Conservation (phyloP, 2,329 filamentous ascomycete species). For the Calonectria honghensis region DNA sequence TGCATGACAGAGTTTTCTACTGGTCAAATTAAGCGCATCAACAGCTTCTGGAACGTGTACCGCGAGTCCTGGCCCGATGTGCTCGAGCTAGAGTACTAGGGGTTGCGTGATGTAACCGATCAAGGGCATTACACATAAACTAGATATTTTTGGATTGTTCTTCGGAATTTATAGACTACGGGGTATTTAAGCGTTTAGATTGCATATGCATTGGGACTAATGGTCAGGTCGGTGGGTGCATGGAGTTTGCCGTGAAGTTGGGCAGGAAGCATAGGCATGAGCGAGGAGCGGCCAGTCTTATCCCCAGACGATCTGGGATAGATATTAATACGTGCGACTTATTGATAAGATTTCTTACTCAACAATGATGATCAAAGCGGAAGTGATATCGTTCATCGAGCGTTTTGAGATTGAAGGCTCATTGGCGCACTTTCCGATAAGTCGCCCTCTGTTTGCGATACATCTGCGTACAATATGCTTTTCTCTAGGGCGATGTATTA, state of each 20-base stretch:
- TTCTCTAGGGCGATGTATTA: neutral
- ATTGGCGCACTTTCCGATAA: neutral
- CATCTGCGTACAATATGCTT: neutral
- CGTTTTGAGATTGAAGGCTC: neutral
- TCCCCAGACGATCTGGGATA: neutral
- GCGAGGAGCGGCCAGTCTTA: neutral
- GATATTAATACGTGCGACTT: no score
- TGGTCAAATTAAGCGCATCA: conserved; percentile 15
- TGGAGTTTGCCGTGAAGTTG: neutral
- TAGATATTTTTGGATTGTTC: neutral
- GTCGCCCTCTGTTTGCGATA: neutral
- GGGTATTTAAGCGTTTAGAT: neutral
- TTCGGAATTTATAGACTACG: neutral
- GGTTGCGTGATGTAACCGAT: neutral
- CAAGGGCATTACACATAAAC: neutral
- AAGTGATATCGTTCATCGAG: no score
- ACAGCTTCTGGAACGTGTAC: neutral
- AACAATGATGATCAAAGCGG: no score
- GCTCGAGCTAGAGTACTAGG: neutral
- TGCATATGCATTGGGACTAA: neutral
- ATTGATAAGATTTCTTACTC: no score
- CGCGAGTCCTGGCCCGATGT: conserved; percentile 17
- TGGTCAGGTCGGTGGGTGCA: neutral
- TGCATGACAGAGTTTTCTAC: neutral
- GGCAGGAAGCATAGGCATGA: neutral